A percentile compares a stretch with the other conserved stretches of the same genome.
phyloP scores from a whole-genome alignment of 371 early-diverging fungal genomes.

The Entomophthora muscae region DNA sequence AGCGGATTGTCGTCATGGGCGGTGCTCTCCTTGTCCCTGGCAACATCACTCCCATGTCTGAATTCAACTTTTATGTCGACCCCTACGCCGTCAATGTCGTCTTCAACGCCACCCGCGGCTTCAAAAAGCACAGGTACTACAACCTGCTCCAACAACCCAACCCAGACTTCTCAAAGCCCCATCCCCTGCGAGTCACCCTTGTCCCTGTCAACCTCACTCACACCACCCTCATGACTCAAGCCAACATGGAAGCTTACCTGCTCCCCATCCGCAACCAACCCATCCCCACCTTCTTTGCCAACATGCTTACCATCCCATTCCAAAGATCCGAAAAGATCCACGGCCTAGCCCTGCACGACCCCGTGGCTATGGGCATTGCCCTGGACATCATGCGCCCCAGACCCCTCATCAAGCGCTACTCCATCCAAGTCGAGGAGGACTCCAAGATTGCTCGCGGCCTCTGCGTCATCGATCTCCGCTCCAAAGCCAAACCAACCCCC shows the following conservation, averaged over 20 bases:
- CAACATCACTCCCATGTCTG: conserved; percentile 27
- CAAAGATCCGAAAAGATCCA: not conserved
- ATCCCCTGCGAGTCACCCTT: too few species aligned
- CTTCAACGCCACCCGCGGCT: conserved; percentile 20
- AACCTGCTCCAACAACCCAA: too few species aligned
- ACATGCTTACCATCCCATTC: not conserved
- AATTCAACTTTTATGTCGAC: too few species aligned
- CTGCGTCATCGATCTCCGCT: too few species aligned
- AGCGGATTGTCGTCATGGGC: conserved; percentile 28
- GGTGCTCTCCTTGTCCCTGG: conserved; percentile 17
- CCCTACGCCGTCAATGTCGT: conserved; percentile 27
- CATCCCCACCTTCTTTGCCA: not conserved
- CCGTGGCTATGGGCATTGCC: not conserved
- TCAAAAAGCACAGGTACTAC: too few species aligned
- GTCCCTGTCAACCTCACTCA: conserved; percentile 18
- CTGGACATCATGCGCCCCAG: too few species aligned
- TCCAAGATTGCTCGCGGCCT: too few species aligned
- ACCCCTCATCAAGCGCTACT: too few species aligned
- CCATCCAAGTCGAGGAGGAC: too few species aligned
- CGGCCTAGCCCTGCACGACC: too few species aligned
- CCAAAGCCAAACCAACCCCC: too few species aligned
- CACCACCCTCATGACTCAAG: conserved; percentile 29
- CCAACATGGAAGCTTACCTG: conserved; percentile 1
- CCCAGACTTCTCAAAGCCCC: too few species aligned
- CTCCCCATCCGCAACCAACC: not conserved